Evolutionary conservation across 768 basidiomycete genomes (phyloP).

Genomic region (Suillus ampliporus): DNA sequence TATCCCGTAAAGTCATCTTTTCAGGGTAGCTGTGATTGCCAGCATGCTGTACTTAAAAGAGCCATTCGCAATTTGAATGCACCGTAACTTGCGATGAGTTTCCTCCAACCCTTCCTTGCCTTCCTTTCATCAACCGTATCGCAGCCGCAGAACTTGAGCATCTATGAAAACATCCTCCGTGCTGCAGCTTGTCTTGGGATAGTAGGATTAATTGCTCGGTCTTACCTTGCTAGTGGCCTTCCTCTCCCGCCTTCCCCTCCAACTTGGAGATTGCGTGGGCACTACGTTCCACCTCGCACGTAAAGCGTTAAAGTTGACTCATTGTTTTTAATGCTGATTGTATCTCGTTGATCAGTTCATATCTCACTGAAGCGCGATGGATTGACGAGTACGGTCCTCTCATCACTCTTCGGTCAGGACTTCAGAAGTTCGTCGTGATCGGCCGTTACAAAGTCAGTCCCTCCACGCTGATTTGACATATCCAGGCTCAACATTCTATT

Average conservation of each 20-base stretch:
- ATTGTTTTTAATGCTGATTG: too few species aligned
- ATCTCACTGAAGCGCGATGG: not conserved
- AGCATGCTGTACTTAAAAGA: too few species aligned
- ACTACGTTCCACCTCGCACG: constrained; percentile 1
- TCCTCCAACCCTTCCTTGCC: too few species aligned
- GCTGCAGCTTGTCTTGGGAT: constrained; percentile 28
- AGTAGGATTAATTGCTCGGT: too few species aligned
- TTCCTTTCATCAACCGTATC: too few species aligned
- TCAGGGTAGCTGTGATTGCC: too few species aligned
- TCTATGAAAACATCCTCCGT: constrained; percentile 50
- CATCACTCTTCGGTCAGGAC: constrained; percentile 3
- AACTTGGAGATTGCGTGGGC: constrained; percentile 28
- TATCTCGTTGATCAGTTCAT: too few species aligned
- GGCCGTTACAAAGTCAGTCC: constrained; percentile 12
- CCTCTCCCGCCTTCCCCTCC: too few species aligned
- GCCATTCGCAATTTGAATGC: too few species aligned
- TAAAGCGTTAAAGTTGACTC: not conserved
- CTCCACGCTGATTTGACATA: not conserved
- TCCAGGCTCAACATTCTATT: not conserved
- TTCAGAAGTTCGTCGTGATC: constrained; percentile 16
- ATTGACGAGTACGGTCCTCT: constrained; percentile 12
- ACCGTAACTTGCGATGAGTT: too few species aligned
- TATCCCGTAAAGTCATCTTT: too few species aligned
- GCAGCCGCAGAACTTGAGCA: constrained; percentile 33
- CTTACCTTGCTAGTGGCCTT: too few species aligned